phyloP scores from a whole-genome alignment of 225 moss, liverwort and hornwort species.

The Ulota crispa region DNA sequence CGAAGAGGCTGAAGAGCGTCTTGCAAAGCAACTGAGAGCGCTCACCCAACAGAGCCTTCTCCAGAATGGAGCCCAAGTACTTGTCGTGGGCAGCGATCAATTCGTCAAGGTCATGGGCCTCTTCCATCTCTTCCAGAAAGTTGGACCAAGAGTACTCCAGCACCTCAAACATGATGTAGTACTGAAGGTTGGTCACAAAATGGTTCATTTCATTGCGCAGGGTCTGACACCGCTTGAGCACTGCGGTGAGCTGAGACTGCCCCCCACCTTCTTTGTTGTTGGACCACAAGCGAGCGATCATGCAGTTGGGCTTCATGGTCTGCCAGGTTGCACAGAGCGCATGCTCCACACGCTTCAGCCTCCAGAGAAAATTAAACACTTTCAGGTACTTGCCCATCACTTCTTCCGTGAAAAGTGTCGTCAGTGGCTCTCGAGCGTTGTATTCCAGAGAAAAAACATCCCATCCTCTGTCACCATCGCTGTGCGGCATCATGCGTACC shows the following conservation, averaged over 20 bases:
- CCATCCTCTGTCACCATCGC: constrained; percentile 97
- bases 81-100: constrained; percentile 96
- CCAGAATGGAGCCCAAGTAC: constrained; percentile 91
- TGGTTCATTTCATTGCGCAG: constrained; percentile 99
- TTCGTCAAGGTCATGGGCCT: constrained; percentile 92
- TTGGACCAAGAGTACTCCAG: constrained; percentile 98
- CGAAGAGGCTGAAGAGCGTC: constrained; percentile 91
- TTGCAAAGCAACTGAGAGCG: constrained; percentile 97
- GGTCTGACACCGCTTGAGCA: constrained; percentile 95
- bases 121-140: constrained; percentile 98
- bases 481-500: constrained; percentile 97
- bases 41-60: constrained; percentile 93
- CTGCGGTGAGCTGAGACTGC: constrained; percentile 84
- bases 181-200: constrained; percentile 97
- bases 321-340: constrained; percentile 99
- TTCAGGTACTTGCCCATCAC: constrained; percentile 93
- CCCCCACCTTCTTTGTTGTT: constrained; percentile 82
- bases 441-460: constrained; percentile 98
- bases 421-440: constrained; percentile 87
- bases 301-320: constrained; percentile 98
- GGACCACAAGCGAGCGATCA: constrained; percentile 79
- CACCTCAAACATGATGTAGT: constrained; percentile 99
- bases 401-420: constrained; percentile 97
- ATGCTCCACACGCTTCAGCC: constrained; percentile 97
- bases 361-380: constrained; percentile 98